Conservation (phyloP, 202 grass and related monocot genomes). For the Thinopyrum obtusiflorum region DNA sequence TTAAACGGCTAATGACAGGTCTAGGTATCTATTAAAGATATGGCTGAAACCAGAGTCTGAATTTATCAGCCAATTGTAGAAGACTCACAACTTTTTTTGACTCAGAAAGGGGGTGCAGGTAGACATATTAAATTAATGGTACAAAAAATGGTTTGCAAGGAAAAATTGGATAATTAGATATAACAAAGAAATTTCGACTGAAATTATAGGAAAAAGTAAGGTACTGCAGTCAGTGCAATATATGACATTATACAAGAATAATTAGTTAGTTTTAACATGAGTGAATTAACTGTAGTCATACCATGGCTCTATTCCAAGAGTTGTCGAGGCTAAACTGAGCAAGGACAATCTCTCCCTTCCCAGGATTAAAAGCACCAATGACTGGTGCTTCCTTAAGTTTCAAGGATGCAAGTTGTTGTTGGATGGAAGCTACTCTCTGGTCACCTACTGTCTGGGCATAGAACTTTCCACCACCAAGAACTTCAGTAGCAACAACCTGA, state of each 20-base stretch:
- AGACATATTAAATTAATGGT: neutral
- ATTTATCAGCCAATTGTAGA: neutral
- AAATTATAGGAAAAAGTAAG: neutral
- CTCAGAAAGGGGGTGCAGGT: neutral
- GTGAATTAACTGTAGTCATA: constrained; percentile 38
- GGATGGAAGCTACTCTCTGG: constrained; percentile 74
- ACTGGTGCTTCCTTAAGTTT: constrained; percentile 81
- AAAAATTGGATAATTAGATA: neutral
- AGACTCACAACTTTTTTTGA: neutral
- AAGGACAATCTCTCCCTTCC: constrained; percentile 84
- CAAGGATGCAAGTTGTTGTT: constrained; percentile 81
- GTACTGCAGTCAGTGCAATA: neutral
- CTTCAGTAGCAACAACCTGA: constrained; percentile 86
- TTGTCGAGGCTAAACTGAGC: constrained; percentile 86
- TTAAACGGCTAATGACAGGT: neutral
- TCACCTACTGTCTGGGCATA: constrained; percentile 92
- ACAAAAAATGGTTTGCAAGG: neutral
- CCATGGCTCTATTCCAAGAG: constrained; percentile 99
- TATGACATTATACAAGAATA: constrained; percentile 10
- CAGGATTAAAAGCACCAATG: constrained; percentile 90
- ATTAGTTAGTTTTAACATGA: constrained; percentile 17
- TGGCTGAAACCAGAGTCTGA: neutral
- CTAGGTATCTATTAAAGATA: neutral
- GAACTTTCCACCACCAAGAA: constrained; percentile 89
- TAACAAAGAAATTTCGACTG: neutral